These are phyloP conservation scores for Candida mattraensis DNA, from an alignment of 805 yeast species.

Conservation along the genomic window DNA sequence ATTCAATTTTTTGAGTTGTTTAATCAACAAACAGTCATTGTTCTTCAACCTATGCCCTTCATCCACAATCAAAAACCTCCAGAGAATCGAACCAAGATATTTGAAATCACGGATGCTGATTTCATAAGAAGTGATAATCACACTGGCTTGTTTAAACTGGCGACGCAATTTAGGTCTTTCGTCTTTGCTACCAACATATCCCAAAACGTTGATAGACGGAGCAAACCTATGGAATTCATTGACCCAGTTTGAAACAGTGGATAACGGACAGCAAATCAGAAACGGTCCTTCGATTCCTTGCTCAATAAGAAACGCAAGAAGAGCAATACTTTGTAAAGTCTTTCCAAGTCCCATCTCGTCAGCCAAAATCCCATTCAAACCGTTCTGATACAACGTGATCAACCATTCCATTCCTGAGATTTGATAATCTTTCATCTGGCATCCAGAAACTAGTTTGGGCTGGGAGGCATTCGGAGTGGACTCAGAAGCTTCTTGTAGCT, in stretches of 20 bases:
- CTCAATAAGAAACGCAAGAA: slow-evolving; percentile 73
- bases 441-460: slow-evolving; percentile 55
- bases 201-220: slow-evolving; percentile 61
- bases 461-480: slow-evolving; percentile 35
- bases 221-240: slow-evolving; percentile 72
- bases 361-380: slow-evolving; percentile 90
- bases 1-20: slow-evolving; percentile 63
- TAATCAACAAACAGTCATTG: slow-evolving; percentile 71
- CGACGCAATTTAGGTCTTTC: slow-evolving; percentile 49
- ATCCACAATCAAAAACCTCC: slow-evolving; percentile 90
- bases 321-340: slow-evolving; percentile 83
- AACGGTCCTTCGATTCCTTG: slow-evolving; percentile 80
- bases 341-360: slow-evolving; percentile 99
- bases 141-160: slow-evolving; percentile 37
- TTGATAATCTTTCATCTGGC: slow-evolving; percentile 78
- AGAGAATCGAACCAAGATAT: slow-evolving; percentile 49
- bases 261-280: slow-evolving; percentile 74
- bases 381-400: slow-evolving; percentile 84
- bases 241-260: slow-evolving; percentile 86
- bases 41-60: slow-evolving; percentile 95
- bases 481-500: slow-evolving; percentile 17
- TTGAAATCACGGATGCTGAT: slow-evolving; percentile 67
- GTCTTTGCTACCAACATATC: slow-evolving; percentile 63
- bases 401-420: slow-evolving; percentile 91
- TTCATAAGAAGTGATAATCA: slow-evolving; percentile 83